phyloP scores from a whole-genome alignment of 345 rosid genomes.

The Gossypioides kirkii region DNA sequence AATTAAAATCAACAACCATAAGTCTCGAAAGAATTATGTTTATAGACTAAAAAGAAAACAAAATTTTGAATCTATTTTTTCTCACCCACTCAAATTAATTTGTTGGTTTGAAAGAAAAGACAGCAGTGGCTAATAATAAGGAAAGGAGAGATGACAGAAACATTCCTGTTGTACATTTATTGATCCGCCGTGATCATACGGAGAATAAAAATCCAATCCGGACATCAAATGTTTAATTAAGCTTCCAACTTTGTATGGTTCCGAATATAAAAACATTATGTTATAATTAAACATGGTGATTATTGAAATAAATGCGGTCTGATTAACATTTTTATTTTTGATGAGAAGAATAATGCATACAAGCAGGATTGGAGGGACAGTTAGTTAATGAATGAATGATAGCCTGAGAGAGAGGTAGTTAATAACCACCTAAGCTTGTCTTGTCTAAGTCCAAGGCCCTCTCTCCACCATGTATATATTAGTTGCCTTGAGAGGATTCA shows the following conservation, averaged over 20 bases:
- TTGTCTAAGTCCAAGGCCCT: neutral
- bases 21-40: too few species aligned
- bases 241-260: neutral
- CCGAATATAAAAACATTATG: too few species aligned
- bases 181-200: conserved; percentile 4
- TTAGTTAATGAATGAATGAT: conserved; percentile 10
- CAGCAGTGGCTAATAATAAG: neutral
- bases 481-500: neutral
- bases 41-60: neutral
- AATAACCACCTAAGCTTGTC: conserved; percentile 13
- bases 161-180: conserved; percentile 14
- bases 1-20: too few species aligned
- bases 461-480: neutral
- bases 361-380: neutral
- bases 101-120: neutral
- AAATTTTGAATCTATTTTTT: neutral
- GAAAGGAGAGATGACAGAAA: neutral
- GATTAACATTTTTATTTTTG: neutral
- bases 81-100: conserved; percentile 2
- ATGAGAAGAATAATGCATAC: too few species aligned
- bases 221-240: neutral
- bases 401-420: conserved; percentile 3
- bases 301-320: neutral
- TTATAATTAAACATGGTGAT: neutral
- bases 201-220: neutral